A percentile compares a stretch with the other conserved stretches of the same genome.
Conservation (phyloP, 768 basidiomycete species). For the Suillus lakei region DNA sequence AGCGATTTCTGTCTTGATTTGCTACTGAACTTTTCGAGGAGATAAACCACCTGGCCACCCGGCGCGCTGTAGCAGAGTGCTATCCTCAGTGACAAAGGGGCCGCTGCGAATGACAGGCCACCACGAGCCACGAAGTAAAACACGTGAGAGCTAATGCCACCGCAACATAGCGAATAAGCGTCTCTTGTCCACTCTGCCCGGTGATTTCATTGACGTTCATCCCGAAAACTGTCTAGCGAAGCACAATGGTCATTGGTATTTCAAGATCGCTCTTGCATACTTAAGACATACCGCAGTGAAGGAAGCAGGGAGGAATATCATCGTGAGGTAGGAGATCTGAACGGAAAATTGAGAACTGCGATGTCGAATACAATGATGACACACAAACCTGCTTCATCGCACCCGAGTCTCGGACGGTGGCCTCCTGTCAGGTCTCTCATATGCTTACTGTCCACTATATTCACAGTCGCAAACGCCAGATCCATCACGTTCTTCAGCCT, state of each 20-base stretch:
- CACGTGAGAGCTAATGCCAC: slow-evolving; percentile 51
- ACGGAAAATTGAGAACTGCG: not conserved
- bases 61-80: slow-evolving; percentile 14
- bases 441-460: slow-evolving; percentile 49
- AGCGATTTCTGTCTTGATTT: not conserved
- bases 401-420: slow-evolving; percentile 14
- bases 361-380: not conserved
- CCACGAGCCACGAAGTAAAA: slow-evolving; percentile 55
- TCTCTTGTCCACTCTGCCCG: slow-evolving; percentile 30
- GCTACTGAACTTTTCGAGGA: not conserved
- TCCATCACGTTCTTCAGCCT: slow-evolving; percentile 30
- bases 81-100: slow-evolving; percentile 13
- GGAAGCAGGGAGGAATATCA: slow-evolving; percentile 60
- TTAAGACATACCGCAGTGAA: slow-evolving; percentile 38
- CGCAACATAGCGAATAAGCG: slow-evolving; percentile 43
- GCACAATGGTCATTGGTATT: slow-evolving; percentile 12
- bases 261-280: not conserved
- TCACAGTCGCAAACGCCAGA: slow-evolving; percentile 55
- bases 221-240: slow-evolving; percentile 33
- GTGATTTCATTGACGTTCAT: slow-evolving; percentile 36
- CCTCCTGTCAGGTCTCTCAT: slow-evolving; percentile 13
- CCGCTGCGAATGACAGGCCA: slow-evolving; percentile 49
- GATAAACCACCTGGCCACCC: slow-evolving; percentile 29
- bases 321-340: slow-evolving; percentile 58
- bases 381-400: slow-evolving; percentile 28